A percentile compares a stretch with the other conserved stretches of the same genome.
These are phyloP conservation scores for Boletus hoseneyae DNA, from an alignment of 1,284 basidiomycete species.

Conservation along the genomic window DNA sequence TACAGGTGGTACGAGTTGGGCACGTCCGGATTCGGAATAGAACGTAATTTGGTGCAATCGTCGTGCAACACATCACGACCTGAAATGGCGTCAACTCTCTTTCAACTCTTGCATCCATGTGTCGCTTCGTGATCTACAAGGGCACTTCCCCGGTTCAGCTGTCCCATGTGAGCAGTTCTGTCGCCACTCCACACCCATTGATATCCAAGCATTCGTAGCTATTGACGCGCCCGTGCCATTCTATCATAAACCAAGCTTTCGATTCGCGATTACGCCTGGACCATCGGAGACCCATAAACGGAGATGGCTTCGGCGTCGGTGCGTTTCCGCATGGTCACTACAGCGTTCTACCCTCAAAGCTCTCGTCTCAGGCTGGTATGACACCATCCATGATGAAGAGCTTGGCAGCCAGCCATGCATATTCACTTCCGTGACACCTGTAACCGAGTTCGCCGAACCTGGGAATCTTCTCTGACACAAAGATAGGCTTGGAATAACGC, in stretches of 20 bases:
- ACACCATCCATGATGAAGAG: slow-evolving; percentile 74
- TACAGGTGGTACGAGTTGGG: slow-evolving; percentile 8
- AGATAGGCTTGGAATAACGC: slow-evolving; percentile 89
- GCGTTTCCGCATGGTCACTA: slow-evolving; percentile 37
- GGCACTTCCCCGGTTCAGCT: slow-evolving; percentile 85
- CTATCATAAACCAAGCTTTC: slow-evolving; percentile 94
- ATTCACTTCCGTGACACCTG: slow-evolving; percentile 94
- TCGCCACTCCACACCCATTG: background rate
- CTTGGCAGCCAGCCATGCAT: slow-evolving; percentile 88
- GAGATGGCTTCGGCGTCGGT: slow-evolving; percentile 97
- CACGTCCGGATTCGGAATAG: background rate
- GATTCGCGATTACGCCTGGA: slow-evolving; percentile 87
- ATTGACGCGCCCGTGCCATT: slow-evolving; percentile 88
- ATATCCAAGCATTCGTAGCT: slow-evolving; percentile 45
- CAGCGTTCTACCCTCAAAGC: background rate
- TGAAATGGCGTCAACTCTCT: background rate
- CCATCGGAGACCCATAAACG: slow-evolving; percentile 81
- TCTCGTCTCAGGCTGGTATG: slow-evolving; percentile 71
- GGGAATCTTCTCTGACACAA: slow-evolving; percentile 6
- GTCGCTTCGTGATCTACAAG: slow-evolving; percentile 89
- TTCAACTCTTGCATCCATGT: slow-evolving; percentile 47
- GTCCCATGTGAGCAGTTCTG: slow-evolving; percentile 59
- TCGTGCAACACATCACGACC: slow-evolving; percentile 1
- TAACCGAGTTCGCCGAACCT: slow-evolving; percentile 28
- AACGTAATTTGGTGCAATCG: slow-evolving; percentile 19